Evolutionary conservation across 2,329 filamentous ascomycete species (phyloP).

Genomic region (Ophiostoma sp.): DNA sequence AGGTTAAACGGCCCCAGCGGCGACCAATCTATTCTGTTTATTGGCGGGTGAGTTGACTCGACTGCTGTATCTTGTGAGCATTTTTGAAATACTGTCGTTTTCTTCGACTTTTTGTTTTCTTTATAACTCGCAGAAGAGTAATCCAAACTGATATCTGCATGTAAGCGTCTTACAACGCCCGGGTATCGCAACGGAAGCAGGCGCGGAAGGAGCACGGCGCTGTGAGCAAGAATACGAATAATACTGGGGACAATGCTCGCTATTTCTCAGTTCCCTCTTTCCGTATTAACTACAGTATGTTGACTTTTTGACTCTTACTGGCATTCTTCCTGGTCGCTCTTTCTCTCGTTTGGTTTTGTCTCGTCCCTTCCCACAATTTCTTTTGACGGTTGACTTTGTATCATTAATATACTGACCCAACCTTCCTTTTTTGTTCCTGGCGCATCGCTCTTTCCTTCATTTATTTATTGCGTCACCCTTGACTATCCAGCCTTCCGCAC

Average conservation of each 20-base stretch:
- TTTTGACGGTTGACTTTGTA: not conserved
- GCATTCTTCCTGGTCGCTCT: slow-evolving; percentile 17
- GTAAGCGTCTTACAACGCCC: too few relatives aligned
- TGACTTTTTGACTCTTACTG: not conserved
- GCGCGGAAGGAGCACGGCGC: slow-evolving; percentile 19
- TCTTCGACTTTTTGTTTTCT: not conserved
- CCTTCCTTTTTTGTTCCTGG: not conserved
- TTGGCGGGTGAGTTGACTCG: not conserved
- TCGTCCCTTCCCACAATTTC: not conserved
- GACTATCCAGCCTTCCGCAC: not conserved
- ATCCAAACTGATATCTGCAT: too few relatives aligned
- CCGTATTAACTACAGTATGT: not conserved
- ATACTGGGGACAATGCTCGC: slow-evolving; percentile 16
- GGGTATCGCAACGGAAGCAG: slow-evolving; percentile 19
- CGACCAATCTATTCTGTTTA: not conserved
- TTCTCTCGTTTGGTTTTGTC: slow-evolving; percentile 13
- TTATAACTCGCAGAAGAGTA: not conserved
- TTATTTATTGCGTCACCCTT: not conserved
- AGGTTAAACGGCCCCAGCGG: not conserved
- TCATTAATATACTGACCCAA: not conserved
- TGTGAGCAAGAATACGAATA: not conserved
- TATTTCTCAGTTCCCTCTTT: slow-evolving; percentile 2
- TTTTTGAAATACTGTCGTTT: too few relatives aligned
- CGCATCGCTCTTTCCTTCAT: not conserved
- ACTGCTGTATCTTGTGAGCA: not conserved